Percentiles rank a stretch among this genome's conserved stretches.
phyloP scores from a whole-genome alignment of 768 basidiomycete genomes.

The Kwoniella mangroviensis region DNA sequence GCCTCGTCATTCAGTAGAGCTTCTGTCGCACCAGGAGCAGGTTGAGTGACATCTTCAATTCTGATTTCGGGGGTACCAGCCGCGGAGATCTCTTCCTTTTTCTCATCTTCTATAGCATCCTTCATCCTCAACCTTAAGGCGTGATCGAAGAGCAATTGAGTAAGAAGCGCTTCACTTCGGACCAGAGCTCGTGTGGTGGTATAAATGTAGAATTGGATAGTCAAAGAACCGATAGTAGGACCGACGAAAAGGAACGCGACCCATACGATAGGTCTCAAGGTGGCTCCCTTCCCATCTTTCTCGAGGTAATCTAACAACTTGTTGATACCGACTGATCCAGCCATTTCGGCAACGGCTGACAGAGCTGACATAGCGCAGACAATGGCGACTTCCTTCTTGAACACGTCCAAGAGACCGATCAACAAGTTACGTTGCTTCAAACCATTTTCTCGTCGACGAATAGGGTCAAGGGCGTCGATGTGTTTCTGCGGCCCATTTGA shows the following conservation, averaged over 20 bases:
- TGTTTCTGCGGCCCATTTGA: conserved; percentile 28
- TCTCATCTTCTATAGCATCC: conserved; percentile 53
- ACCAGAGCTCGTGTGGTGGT: conserved; percentile 61
- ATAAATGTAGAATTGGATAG: conserved; percentile 64
- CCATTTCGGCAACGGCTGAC: conserved; percentile 53
- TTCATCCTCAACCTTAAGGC: conserved; percentile 73
- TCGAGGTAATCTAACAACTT: conserved; percentile 64
- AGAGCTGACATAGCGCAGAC: conserved; percentile 38
- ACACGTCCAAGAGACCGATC: conserved; percentile 60
- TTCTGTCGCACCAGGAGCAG: conserved; percentile 22
- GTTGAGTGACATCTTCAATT: conserved; percentile 39
- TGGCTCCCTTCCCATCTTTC: conserved; percentile 61
- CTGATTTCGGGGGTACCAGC: conserved; percentile 27
- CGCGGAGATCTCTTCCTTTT: conserved; percentile 13
- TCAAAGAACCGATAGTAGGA: conserved; percentile 56
- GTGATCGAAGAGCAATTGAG: conserved; percentile 79
- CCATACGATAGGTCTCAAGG: conserved; percentile 73
- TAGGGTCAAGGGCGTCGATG: conserved; percentile 58
- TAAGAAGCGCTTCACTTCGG: conserved; percentile 64
- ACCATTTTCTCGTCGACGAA: conserved; percentile 51
- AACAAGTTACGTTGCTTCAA: conserved; percentile 62
- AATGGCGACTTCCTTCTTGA: conserved; percentile 34
- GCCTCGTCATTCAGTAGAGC: conserved; percentile 1
- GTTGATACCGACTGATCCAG: conserved; percentile 60
- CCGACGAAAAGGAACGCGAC: conserved; percentile 61